Conservation (phyloP, 1,284 basidiomycete species). For the Anthracocystis panici-leucophaei region DNA sequence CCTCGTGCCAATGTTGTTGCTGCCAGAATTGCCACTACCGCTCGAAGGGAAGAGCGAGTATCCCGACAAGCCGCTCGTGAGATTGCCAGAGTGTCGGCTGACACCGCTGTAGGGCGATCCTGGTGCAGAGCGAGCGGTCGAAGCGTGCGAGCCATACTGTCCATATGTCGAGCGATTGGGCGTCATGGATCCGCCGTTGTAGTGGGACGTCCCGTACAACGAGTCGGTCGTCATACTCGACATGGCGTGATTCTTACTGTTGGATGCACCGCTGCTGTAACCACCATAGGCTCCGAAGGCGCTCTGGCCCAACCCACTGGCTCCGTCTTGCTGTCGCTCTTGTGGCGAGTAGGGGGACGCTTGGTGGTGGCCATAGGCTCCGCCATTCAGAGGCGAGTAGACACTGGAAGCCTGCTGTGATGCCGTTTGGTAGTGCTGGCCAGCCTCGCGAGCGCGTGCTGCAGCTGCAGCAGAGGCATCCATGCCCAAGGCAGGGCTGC, state of each 20-base stretch:
- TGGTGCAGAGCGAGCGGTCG: slow-evolving; percentile 40
- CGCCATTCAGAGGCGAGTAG: slow-evolving; percentile 34
- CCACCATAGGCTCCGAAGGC: slow-evolving; percentile 47
- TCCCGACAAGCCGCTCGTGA: slow-evolving; percentile 24
- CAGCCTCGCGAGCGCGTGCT: slow-evolving; percentile 32
- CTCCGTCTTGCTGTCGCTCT: slow-evolving; percentile 42
- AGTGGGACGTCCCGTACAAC: slow-evolving; percentile 38
- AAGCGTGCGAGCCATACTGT: slow-evolving; percentile 30
- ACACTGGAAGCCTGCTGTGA: slow-evolving; percentile 35
- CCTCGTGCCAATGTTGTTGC: slow-evolving; percentile 10
- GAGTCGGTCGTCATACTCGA: slow-evolving; percentile 36
- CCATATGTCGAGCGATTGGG: slow-evolving; percentile 36
- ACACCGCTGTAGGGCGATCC: slow-evolving; percentile 52
- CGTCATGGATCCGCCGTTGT: slow-evolving; percentile 39
- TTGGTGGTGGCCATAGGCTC: slow-evolving; percentile 24
- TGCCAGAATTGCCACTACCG: slow-evolving; percentile 13
- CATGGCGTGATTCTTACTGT: slow-evolving; percentile 17
- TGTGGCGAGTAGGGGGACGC: slow-evolving; percentile 36
- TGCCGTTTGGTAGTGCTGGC: slow-evolving; percentile 27
- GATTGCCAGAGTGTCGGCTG: slow-evolving; percentile 34
- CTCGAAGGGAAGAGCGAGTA: slow-evolving; percentile 50
- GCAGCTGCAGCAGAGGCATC: slow-evolving; percentile 30
- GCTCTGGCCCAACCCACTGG: slow-evolving; percentile 21
- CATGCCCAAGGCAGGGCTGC: slow-evolving; percentile 42
- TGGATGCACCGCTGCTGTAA: slow-evolving; percentile 17